These are phyloP conservation scores for Baeospora myosura DNA, from an alignment of 1,284 basidiomycete genomes.

Conservation along the genomic window DNA sequence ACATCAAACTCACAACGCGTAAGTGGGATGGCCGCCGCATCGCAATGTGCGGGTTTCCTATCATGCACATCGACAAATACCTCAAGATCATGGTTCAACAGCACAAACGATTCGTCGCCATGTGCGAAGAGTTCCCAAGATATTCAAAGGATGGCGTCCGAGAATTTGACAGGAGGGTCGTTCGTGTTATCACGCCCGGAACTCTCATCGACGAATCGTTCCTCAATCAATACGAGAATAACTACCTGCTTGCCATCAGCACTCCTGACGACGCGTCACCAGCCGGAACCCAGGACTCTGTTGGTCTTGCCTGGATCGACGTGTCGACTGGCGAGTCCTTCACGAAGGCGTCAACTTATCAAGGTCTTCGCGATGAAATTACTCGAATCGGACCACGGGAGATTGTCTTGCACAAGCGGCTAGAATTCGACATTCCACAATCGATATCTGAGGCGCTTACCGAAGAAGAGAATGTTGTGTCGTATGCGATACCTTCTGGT, in stretches of 20 bases:
- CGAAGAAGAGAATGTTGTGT: constrained; percentile 48
- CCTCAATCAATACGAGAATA: constrained; percentile 77
- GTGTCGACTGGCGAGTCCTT: constrained; percentile 94
- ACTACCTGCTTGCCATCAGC: constrained; percentile 76
- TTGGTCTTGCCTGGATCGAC: constrained; percentile 87
- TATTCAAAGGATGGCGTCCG: constrained; percentile 35
- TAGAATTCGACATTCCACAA: constrained; percentile 33
- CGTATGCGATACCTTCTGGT: constrained; percentile 29
- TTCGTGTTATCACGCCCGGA: constrained; percentile 84
- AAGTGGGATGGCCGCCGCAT: constrained; percentile 64
- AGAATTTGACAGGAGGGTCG: constrained; percentile 72
- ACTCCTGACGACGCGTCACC: constrained; percentile 10
- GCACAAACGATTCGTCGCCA: constrained; percentile 76
- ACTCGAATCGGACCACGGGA: constrained; percentile 78
- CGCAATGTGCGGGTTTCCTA: constrained; percentile 85
- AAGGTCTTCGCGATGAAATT: constrained; percentile 74
- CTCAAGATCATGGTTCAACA: constrained; percentile 81
- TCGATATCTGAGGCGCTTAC: constrained; percentile 38
- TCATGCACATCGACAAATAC: constrained; percentile 79
- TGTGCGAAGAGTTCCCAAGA: constrained; percentile 83
- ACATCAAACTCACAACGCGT: constrained; percentile 74
- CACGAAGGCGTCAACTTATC: constrained; percentile 52
- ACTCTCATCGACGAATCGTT: constrained; percentile 89
- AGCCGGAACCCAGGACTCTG: constrained; percentile 4
- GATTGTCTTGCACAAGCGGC: constrained; percentile 57